Percentiles rank a stretch among this genome's conserved stretches.
Conservation (phyloP, 1,139 yeast genomes). For the Geotrichum cucujoidarum region DNA sequence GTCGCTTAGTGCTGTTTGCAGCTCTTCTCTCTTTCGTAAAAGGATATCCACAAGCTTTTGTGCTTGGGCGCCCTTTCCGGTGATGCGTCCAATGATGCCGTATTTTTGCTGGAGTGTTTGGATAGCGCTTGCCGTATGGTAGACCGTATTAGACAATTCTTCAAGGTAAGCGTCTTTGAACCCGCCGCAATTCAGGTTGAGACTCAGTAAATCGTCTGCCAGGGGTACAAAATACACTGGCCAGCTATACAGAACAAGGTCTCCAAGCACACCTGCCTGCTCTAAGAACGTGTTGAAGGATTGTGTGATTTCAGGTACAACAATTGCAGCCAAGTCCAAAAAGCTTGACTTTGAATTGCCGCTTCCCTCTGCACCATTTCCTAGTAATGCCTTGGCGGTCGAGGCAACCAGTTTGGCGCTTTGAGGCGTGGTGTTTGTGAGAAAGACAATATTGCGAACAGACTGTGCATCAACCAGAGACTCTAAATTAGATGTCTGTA, state of each 20-base stretch:
- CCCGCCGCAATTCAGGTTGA: constrained; percentile 35
- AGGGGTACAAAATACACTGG: constrained; percentile 35
- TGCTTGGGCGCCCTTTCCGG: constrained; percentile 47
- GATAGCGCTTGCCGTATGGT: constrained; percentile 41
- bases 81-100: constrained; percentile 42
- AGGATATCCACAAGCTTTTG: constrained; percentile 39
- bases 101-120: constrained; percentile 35
- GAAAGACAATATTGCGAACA: constrained; percentile 15
- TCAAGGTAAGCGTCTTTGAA: constrained; percentile 36
- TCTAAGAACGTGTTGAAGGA: constrained; percentile 34
- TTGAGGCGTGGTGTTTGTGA: constrained; percentile 21
- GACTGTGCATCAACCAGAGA: constrained; percentile 16
- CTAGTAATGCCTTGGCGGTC: constrained; percentile 28
- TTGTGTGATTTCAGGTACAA: constrained; percentile 36
- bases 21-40: constrained; percentile 27
- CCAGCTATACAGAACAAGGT: constrained; percentile 36
- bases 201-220: constrained; percentile 34
- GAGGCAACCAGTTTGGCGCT: constrained; percentile 27
- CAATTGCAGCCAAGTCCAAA: constrained; percentile 29
- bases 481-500: constrained; percentile 33
- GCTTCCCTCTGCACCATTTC: constrained; percentile 1
- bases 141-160: constrained; percentile 38
- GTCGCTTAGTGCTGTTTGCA: constrained; percentile 27
- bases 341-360: constrained; percentile 11
- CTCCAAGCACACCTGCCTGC: constrained; percentile 39